Percentiles rank a stretch among this genome's conserved stretches.
phyloP scores from a whole-genome alignment of 1,284 basidiomycete genomes.

The Cerrena zonata region DNA sequence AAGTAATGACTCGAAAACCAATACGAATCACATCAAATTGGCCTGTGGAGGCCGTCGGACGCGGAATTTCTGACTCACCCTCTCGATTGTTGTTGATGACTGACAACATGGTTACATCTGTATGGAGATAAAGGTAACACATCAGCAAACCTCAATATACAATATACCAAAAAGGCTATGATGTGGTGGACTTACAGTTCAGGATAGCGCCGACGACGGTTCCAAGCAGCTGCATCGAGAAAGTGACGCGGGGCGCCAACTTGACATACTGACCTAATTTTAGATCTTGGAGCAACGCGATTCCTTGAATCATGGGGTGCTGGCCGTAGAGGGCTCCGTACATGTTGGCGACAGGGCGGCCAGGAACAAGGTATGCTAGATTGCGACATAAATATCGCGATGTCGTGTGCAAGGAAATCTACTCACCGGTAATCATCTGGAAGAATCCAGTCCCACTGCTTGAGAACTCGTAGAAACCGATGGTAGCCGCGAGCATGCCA shows the following conservation, averaged over 20 bases:
- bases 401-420: background rate
- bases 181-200: slow-evolving; percentile 34
- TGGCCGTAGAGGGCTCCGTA: slow-evolving; percentile 47
- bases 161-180: too few species aligned
- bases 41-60: slow-evolving; percentile 13
- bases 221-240: slow-evolving; percentile 51
- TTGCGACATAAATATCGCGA: slow-evolving; percentile 27
- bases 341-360: slow-evolving; percentile 45
- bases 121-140: background rate
- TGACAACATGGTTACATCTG: slow-evolving; percentile 43
- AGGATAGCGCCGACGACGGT: slow-evolving; percentile 35
- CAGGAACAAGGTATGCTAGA: slow-evolving; percentile 37
- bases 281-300: slow-evolving; percentile 43
- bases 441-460: slow-evolving; percentile 26
- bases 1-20: slow-evolving; percentile 1
- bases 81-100: slow-evolving; percentile 41
- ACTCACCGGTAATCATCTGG: slow-evolving; percentile 24
- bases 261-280: slow-evolving; percentile 54
- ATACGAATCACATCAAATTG: slow-evolving; percentile 22
- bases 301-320: slow-evolving; percentile 35
- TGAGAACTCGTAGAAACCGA: slow-evolving; percentile 33
- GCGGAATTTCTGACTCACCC: slow-evolving; percentile 13
- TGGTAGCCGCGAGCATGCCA: slow-evolving; percentile 47
- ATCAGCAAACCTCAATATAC: background rate
- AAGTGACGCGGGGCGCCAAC: slow-evolving; percentile 57